Evolutionary conservation across 306 rosid genomes (phyloP), one percentile per base, ranked within the genome.

Genomic region (Lathyrus tuberosus): DNA sequence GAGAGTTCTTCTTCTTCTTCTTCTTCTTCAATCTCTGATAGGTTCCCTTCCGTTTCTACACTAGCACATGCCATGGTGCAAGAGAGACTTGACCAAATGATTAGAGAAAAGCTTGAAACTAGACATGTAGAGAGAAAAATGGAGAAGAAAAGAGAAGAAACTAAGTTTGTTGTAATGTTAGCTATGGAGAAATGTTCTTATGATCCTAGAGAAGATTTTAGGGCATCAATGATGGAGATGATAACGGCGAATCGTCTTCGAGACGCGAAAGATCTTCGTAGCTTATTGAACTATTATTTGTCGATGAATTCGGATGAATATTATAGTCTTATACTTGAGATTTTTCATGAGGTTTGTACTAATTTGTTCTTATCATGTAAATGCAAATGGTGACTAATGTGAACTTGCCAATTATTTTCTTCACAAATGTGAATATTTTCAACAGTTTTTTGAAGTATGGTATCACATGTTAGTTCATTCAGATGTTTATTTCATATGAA

Each of bases 31-130:
- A 70, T 51, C 30, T 90, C 96, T 4, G 85, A 87, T 4, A 78
- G 87, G 78, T 87, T 81, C 68, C 83, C 89, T 0, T 88, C 96
- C 2, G 85, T 91, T 14, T 94, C 99, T 20, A 88, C 88, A 73
- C 80, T 91, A 7, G 88, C 97, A 3, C 96, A 94, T 38, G 99
- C 99, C 62, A 94, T 94, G 99, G 97, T 91, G 61, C 99, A 90
- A 76, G 99, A 91, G 77, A 84, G 91, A 68, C 87, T 94, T 16
- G 95, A 88, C 46, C 96, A 90, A 63, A 81, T 91, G 83, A 91
- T 94, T n/a, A 84, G 83, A 80, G 90, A 89, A 48, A 83, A 77
- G 58, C 53, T 71, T 42, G 87, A 91, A 79, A 62, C 68, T 10
- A 86, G 75, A 62, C 51, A 63, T 15, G 67, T 51, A 42, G 86